phyloP scores from a whole-genome alignment of 495 filamentous ascomycete genomes.

The Podospora pseudoanserina region DNA sequence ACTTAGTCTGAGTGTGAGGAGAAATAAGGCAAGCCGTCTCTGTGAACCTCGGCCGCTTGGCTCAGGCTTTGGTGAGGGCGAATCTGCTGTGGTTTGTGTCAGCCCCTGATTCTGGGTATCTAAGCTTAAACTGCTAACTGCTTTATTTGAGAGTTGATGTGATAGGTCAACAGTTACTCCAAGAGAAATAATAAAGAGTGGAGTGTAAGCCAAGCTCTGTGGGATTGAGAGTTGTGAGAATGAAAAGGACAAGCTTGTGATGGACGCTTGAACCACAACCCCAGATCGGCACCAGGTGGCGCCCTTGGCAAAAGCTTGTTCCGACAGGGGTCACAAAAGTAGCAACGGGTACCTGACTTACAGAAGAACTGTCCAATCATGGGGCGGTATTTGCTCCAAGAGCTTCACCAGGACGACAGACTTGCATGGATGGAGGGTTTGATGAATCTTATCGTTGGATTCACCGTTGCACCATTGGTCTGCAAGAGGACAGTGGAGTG shows the following conservation, averaged over 20 bases:
- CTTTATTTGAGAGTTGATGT: too few species aligned
- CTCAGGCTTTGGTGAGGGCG: too few species aligned
- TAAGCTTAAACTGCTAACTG: too few species aligned
- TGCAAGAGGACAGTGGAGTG: neutral
- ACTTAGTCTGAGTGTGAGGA: too few species aligned
- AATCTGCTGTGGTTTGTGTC: too few species aligned
- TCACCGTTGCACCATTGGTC: neutral
- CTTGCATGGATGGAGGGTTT: neutral
- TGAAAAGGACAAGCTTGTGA: neutral
- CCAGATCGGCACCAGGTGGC: neutral
- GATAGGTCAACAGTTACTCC: too few species aligned
- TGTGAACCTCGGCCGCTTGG: too few species aligned
- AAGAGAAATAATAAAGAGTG: too few species aligned
- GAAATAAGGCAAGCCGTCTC: too few species aligned
- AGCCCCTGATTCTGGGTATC: too few species aligned
- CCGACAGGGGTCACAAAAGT: neutral
- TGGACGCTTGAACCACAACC: neutral
- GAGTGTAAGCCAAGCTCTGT: too few species aligned
- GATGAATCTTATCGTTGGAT: neutral
- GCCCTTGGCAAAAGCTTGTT: constrained; percentile 9
- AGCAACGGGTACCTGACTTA: too few species aligned
- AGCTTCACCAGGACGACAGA: constrained; percentile 1
- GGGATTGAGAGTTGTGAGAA: neutral
- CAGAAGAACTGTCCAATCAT: neutral
- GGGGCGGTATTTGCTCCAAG: neutral